A percentile compares a stretch with the other conserved stretches of the same genome.
phyloP scores from a whole-genome alignment of 2,329 filamentous ascomycete species.

The Periconia sp. region DNA sequence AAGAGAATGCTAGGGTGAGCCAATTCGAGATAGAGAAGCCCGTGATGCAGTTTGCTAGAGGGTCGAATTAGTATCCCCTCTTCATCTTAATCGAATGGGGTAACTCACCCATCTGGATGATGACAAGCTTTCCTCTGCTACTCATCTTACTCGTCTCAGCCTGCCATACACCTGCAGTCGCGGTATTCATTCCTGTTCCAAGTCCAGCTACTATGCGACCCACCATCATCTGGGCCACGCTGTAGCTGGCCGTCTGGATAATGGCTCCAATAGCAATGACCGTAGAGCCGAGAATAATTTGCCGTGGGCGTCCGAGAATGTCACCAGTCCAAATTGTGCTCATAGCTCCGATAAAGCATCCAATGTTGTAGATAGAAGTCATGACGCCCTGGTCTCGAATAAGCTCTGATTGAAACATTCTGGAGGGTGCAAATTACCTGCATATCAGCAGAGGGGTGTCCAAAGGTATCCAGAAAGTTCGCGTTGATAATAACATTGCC shows the following conservation, averaged over 20 bases:
- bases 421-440: slow-evolving; percentile 6
- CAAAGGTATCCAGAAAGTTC: slow-evolving; percentile 36
- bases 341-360: slow-evolving; percentile 53
- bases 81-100: too few relatives aligned
- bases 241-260: slow-evolving; percentile 44
- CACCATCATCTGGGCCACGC: slow-evolving; percentile 47
- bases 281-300: slow-evolving; percentile 62
- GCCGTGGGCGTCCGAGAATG: slow-evolving; percentile 61
- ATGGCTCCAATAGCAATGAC: slow-evolving; percentile 47
- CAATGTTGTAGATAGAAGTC: slow-evolving; percentile 51
- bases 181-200: slow-evolving; percentile 57
- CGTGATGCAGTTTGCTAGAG: slow-evolving; percentile 49
- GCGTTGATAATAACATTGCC: slow-evolving; percentile 44
- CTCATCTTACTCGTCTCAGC: slow-evolving; percentile 55
- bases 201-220: slow-evolving; percentile 52
- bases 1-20: slow-evolving; percentile 52
- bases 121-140: slow-evolving; percentile 53
- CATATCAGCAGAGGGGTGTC: slow-evolving; percentile 36
- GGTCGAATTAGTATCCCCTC: slow-evolving; percentile 9
- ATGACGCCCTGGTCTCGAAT: slow-evolving; percentile 44
- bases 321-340: slow-evolving; percentile 59
- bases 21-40: slow-evolving; percentile 53
- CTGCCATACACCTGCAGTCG: slow-evolving; percentile 57
- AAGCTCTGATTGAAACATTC: not conserved
- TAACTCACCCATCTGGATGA: slow-evolving; percentile 50